phyloP scores from a whole-genome alignment of 2,329 filamentous ascomycete species.

The Fusarium xyrophilum region DNA sequence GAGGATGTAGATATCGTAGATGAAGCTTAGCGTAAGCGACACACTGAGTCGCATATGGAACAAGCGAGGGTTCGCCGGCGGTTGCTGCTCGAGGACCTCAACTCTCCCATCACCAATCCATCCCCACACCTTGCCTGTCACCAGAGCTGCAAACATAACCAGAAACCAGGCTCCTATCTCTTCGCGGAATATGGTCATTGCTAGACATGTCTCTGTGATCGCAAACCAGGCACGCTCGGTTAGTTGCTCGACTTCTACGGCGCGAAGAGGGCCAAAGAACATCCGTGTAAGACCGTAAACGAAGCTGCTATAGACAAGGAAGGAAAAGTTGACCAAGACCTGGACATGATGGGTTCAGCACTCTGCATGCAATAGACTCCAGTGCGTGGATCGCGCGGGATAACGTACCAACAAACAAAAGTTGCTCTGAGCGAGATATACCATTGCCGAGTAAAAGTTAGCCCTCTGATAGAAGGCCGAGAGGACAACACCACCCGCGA shows the following conservation, averaged over 20 bases:
- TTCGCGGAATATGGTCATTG: slow-evolving; percentile 98
- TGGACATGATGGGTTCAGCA: slow-evolving; percentile 46
- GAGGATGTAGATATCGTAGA: slow-evolving; percentile 82
- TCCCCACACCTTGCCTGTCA: slow-evolving; percentile 96
- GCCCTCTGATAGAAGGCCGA: slow-evolving; percentile 93
- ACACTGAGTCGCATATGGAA: slow-evolving; percentile 85
- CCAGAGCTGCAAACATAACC: slow-evolving; percentile 91
- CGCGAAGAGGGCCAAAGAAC: slow-evolving; percentile 87
- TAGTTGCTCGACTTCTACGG: slow-evolving; percentile 94
- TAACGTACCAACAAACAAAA: slow-evolving; percentile 85
- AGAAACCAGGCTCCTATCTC: slow-evolving; percentile 95
- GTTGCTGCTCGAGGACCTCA: slow-evolving; percentile 93
- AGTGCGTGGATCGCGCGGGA: neutral
- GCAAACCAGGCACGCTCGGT: slow-evolving; percentile 99
- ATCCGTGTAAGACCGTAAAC: slow-evolving; percentile 88
- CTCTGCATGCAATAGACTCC: neutral
- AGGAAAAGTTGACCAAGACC: slow-evolving; percentile 90
- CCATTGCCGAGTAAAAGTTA: slow-evolving; percentile 98
- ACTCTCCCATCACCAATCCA: slow-evolving; percentile 97
- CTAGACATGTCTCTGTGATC: slow-evolving; percentile 93
- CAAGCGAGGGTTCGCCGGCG: slow-evolving; percentile 82
- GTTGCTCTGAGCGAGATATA: slow-evolving; percentile 96
- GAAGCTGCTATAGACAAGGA: slow-evolving; percentile 80
- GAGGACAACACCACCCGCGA: slow-evolving; percentile 82
- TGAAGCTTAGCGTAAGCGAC: slow-evolving; percentile 78